A percentile compares a stretch with the other conserved stretches of the same genome.
phyloP scores from a whole-genome alignment of 768 basidiomycete species.

The Lentinula lateritia region DNA sequence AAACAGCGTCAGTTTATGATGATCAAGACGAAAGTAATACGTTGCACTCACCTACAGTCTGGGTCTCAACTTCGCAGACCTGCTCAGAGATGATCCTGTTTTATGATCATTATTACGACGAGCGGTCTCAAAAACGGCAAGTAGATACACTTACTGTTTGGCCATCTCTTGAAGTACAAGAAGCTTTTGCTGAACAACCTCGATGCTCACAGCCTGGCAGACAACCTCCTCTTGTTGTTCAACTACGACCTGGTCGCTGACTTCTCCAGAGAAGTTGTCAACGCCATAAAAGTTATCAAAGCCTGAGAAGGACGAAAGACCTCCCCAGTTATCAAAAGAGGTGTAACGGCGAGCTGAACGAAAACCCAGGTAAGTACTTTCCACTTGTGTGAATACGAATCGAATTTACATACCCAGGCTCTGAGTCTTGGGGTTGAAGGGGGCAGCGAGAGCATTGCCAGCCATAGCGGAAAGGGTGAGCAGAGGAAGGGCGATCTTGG shows the following conservation, averaged over 20 bases:
- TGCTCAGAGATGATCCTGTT: slow-evolving; percentile 38
- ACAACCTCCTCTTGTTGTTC: slow-evolving; percentile 30
- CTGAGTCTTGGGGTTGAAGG: slow-evolving; percentile 17
- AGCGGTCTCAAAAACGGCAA: background rate
- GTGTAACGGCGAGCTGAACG: background rate
- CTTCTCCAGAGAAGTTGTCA: slow-evolving; percentile 35
- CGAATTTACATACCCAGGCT: slow-evolving; percentile 19
- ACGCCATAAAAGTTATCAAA: slow-evolving; percentile 45
- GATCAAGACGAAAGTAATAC: background rate
- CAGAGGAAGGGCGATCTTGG: slow-evolving; percentile 27
- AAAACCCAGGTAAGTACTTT: background rate
- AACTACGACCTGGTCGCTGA: slow-evolving; percentile 27
- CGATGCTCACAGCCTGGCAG: slow-evolving; percentile 30
- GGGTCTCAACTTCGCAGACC: slow-evolving; percentile 46
- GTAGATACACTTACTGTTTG: slow-evolving; percentile 26
- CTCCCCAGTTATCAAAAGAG: slow-evolving; percentile 31
- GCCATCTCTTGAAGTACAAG: slow-evolving; percentile 41
- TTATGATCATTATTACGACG: background rate
- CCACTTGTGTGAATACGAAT: background rate
- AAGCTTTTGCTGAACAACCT: slow-evolving; percentile 41
- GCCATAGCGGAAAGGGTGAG: slow-evolving; percentile 26
- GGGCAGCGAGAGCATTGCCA: slow-evolving; percentile 22
- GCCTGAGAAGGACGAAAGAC: slow-evolving; percentile 26
- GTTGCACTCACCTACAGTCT: slow-evolving; percentile 16
- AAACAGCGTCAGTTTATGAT: background rate